Evolutionary conservation across 805 yeast species (phyloP).

Genomic region (Priceomyces melissophilus): DNA sequence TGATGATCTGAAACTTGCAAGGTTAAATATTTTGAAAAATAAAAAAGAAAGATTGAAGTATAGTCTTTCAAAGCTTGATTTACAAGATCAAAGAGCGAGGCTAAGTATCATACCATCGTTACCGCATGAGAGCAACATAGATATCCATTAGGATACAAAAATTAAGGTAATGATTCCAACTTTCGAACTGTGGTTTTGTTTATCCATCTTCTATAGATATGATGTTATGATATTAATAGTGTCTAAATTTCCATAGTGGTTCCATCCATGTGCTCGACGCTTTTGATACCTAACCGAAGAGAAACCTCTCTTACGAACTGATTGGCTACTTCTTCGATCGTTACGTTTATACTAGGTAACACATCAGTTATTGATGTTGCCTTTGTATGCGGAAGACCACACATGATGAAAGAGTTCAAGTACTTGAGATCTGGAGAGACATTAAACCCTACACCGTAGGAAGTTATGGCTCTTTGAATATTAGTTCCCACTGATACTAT

Average conservation of each 20-base stretch:
- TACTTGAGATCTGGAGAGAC: slow-evolving; percentile 68
- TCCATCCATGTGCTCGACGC: slow-evolving; percentile 36
- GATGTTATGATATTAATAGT: background rate
- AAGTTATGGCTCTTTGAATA: slow-evolving; percentile 76
- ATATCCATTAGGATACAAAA: background rate
- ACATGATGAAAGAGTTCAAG: slow-evolving; percentile 72
- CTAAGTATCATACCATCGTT: slow-evolving; percentile 12
- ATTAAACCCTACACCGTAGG: slow-evolving; percentile 88
- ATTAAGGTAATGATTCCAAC: too few relatives aligned
- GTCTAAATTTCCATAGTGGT: slow-evolving; percentile 17
- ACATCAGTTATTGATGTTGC: slow-evolving; percentile 34
- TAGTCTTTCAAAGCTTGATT: slow-evolving; percentile 24
- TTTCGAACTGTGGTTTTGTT: too few relatives aligned
- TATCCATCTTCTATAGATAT: too few relatives aligned
- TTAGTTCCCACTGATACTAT: slow-evolving; percentile 90
- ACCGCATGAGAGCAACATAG: slow-evolving; percentile 7
- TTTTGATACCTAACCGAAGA: slow-evolving; percentile 24
- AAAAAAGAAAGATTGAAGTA: slow-evolving; percentile 45
- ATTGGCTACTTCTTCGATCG: slow-evolving; percentile 26
- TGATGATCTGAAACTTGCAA: slow-evolving; percentile 33
- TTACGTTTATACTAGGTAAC: slow-evolving; percentile 10
- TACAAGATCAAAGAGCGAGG: slow-evolving; percentile 17
- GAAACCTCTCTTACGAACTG: slow-evolving; percentile 38
- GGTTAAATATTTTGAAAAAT: slow-evolving; percentile 36
- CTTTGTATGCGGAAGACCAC: slow-evolving; percentile 67